A percentile compares a stretch with the other conserved stretches of the same genome.
Conservation (phyloP, 1,284 basidiomycete species). For the Grifola frondosa region DNA sequence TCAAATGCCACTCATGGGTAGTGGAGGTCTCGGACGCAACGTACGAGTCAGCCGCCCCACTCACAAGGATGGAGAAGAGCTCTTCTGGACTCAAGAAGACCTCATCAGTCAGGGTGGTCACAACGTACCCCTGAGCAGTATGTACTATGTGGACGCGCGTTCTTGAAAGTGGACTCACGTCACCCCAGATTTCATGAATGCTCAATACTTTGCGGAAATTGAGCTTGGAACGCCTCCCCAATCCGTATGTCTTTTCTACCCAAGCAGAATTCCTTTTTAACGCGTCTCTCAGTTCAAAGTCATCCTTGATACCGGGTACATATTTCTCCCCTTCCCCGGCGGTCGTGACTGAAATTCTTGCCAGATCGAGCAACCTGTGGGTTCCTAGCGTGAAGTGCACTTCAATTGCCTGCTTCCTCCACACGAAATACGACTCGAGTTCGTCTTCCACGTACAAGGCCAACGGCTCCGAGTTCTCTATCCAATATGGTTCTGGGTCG, state of each 20-base stretch:
- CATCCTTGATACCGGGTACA: slow-evolving; percentile 81
- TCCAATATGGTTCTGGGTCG: slow-evolving; percentile 95
- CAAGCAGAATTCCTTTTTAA: slow-evolving; percentile 12
- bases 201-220: slow-evolving; percentile 95
- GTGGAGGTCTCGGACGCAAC: slow-evolving; percentile 72
- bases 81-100: slow-evolving; percentile 83
- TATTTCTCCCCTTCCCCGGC: background rate
- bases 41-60: slow-evolving; percentile 45
- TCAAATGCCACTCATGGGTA: slow-evolving; percentile 72
- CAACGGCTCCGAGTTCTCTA: slow-evolving; percentile 91
- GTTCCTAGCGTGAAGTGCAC: slow-evolving; percentile 88
- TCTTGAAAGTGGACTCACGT: slow-evolving; percentile 18
- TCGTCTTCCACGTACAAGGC: slow-evolving; percentile 86
- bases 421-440: slow-evolving; percentile 89
- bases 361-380: slow-evolving; percentile 89
- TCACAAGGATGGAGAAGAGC: slow-evolving; percentile 56
- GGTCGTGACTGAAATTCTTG: slow-evolving; percentile 10
- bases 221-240: slow-evolving; percentile 81
- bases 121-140: slow-evolving; percentile 87
- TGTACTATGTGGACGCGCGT: slow-evolving; percentile 33
- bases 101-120: slow-evolving; percentile 75
- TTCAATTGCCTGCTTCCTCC: slow-evolving; percentile 98
- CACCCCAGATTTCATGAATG: slow-evolving; percentile 88
- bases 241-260: slow-evolving; percentile 47
- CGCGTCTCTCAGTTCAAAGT: slow-evolving; percentile 67